Evolutionary conservation across 192 early-diverging fungal species (phyloP).

Genomic region (Backusella australiensis): DNA sequence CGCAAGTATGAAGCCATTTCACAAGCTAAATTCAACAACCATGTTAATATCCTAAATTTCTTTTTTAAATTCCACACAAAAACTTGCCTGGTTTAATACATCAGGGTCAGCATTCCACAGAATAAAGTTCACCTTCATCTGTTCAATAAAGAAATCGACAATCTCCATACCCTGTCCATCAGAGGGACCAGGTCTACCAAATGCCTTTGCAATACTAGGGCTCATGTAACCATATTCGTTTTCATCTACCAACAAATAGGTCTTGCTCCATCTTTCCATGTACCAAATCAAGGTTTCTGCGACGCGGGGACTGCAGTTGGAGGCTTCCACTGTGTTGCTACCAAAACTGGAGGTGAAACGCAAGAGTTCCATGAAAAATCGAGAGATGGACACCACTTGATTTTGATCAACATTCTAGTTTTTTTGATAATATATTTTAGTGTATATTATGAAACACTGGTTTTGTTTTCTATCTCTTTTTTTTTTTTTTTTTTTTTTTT

Average conservation of each 20-base stretch:
- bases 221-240: constrained; percentile 55
- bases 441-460: neutral
- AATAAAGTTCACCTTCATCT: constrained; percentile 57
- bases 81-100: constrained; percentile 54
- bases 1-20: constrained; percentile 43
- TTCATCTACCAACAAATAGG: constrained; percentile 65
- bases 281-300: constrained; percentile 74
- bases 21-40: constrained; percentile 14
- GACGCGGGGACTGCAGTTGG: constrained; percentile 67
- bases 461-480: neutral
- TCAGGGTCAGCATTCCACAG: constrained; percentile 73
- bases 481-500: neutral
- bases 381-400: constrained; percentile 50
- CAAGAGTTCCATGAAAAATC: constrained; percentile 47
- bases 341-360: constrained; percentile 52
- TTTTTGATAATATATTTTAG: neutral
- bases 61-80: neutral
- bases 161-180: constrained; percentile 55
- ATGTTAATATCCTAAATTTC: too few relatives aligned
- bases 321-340: constrained; percentile 44
- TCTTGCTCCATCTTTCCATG: constrained; percentile 68
- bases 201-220: constrained; percentile 51
- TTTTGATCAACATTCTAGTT: constrained; percentile 35
- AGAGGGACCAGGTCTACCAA: constrained; percentile 44
- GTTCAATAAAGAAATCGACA: constrained; percentile 62